Evolutionary conservation across 2,329 filamentous ascomycete species (phyloP), one percentile per base, ranked within the genome.

Genomic region (Diaporthe humulicola): DNA sequence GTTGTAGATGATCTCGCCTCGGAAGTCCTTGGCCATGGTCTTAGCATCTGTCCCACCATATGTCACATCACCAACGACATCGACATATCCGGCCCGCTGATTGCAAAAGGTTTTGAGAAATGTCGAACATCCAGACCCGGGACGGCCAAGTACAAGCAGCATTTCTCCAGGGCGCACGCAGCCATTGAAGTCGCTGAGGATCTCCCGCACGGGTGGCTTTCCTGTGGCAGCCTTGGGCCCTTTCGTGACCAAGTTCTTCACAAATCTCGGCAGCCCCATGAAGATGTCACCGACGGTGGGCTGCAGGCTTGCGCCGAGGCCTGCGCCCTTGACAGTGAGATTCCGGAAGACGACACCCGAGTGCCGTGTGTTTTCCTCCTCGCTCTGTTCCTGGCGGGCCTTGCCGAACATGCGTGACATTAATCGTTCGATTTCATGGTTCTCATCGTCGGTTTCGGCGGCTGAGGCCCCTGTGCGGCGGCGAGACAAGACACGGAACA

Each of bases 1-100:
- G 0, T 93, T 95, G 84, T 97, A 97, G 82, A 97, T 96, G 77
- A 93, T 93, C 84, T 97, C 94, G 77, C 95, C 94, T 33, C 93
- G 92, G 85, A 96, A 95, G 77, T 90, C 87, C 14, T 90, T 90
- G 83, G 94, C 90, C 93, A 97, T 96, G 80, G 94, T 90, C 80
- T 94, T 85, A 71, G 93, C 89, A 12, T 72, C 70, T 2, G 57
- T 64, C 12, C 70, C 70, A 10, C 70, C 70, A 9, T 72, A 72
- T 2, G 57, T 64, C 8, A 72, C 70, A 28, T 72, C 70, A 4
- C 70, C 70, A 3, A 60, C 12, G 3, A 72, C 70, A 25, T 72
- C 70, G 48, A 72, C 70, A 36, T 72, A 72, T 17, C 70, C 70
- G 38, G 70, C 70, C 15, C 70, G 36, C 33, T 72, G 70, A 45